A percentile compares a stretch with the other conserved stretches of the same genome.
These are phyloP conservation scores for Botrytis fragariae DNA, from an alignment of 2,329 filamentous ascomycete genomes.

Conservation along the genomic window DNA sequence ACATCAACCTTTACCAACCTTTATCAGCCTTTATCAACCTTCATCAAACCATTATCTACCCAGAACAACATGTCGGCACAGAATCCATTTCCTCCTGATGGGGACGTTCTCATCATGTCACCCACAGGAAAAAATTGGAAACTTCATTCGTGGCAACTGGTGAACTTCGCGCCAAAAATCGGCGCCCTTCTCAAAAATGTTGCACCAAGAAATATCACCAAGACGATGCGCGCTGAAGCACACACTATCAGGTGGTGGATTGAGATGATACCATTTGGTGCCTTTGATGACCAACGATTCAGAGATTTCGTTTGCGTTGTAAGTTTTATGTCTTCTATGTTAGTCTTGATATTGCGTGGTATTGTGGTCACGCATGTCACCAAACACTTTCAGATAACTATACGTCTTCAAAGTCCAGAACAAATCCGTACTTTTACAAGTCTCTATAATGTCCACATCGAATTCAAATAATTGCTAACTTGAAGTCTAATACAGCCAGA, in stretches of 20 bases:
- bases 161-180: constrained; percentile 26
- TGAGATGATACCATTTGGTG: constrained; percentile 24
- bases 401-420: background rate
- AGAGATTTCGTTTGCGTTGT: constrained; percentile 30
- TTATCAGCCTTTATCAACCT: background rate
- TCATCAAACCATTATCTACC: background rate
- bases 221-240: constrained; percentile 21
- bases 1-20: background rate
- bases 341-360: background rate
- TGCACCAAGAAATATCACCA: constrained; percentile 22
- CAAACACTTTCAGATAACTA: background rate
- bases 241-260: constrained; percentile 29
- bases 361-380: background rate
- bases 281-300: constrained; percentile 26
- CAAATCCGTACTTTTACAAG: too few species aligned
- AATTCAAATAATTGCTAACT: background rate
- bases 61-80: background rate
- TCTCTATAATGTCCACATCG: background rate
- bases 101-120: constrained; percentile 33
- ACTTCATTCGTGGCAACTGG: constrained; percentile 28
- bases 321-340: constrained; percentile 19
- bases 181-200: constrained; percentile 20
- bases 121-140: constrained; percentile 32
- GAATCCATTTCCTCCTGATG: constrained; percentile 27
- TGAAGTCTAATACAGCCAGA: background rate